These are phyloP conservation scores for Avicennia marina DNA, from an alignment of 257 asterid species.

Conservation along the genomic window DNA sequence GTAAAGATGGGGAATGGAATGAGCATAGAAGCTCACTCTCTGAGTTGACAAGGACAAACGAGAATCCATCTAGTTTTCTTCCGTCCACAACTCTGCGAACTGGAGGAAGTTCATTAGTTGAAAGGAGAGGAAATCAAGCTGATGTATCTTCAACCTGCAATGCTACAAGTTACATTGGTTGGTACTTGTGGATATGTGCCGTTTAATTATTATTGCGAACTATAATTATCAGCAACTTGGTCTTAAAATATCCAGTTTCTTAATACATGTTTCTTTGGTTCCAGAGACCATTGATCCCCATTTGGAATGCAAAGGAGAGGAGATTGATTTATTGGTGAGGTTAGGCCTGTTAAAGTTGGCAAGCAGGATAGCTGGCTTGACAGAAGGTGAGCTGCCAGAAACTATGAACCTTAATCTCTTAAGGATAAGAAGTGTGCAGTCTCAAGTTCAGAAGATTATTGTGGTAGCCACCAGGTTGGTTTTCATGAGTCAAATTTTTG, in stretches of 20 bases:
- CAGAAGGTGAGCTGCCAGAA: conserved; percentile 76
- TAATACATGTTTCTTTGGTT: conserved; percentile 4
- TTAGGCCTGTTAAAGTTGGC: conserved; percentile 81
- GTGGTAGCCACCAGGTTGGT: conserved; percentile 82
- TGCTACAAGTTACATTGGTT: conserved; percentile 37
- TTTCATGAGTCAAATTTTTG: neutral
- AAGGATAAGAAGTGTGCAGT: conserved; percentile 72
- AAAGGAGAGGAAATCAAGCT: conserved; percentile 29
- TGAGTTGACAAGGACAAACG: conserved; percentile 32
- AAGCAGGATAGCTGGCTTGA: conserved; percentile 58
- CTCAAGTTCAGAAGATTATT: conserved; percentile 77
- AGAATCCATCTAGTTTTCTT: conserved; percentile 36
- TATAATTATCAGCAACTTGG: neutral
- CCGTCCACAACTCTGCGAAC: conserved; percentile 71
- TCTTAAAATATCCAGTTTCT: neutral
- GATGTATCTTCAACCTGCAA: conserved; percentile 29
- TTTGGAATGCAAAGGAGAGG: conserved; percentile 76
- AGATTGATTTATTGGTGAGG: conserved; percentile 69
- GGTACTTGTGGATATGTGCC: neutral
- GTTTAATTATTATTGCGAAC: neutral
- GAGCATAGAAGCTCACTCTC: conserved; percentile 46
- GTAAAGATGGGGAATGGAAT: conserved; percentile 63
- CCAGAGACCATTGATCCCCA: conserved; percentile 45
- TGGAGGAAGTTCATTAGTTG: conserved; percentile 63
- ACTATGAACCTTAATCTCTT: conserved; percentile 74